Evolutionary conservation across 345 rosid species (phyloP), one percentile per base, ranked within the genome.

Genomic region (thale cress (Arabidopsis thaliana)): DNA sequence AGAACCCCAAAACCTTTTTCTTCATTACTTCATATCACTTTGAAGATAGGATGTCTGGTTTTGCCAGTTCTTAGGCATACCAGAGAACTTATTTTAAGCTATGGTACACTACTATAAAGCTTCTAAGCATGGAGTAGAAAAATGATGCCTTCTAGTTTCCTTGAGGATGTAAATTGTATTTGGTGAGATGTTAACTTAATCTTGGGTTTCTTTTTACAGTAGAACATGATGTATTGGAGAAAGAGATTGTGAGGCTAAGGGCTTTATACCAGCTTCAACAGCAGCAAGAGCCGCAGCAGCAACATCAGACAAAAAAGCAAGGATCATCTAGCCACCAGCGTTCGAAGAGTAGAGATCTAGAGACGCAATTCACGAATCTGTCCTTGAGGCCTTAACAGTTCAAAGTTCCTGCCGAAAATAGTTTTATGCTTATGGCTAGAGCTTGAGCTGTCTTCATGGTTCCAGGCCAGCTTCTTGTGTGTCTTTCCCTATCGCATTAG

Each of bases 201-300:
- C 38, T 28, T 33, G 7, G 4, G 30, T 69, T 40, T 7, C 8
- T 14, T 12, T 82, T 67, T 73, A 53, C 89, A 93, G 98, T 93
- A 85, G 98, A 93, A 81, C 98, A 93, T 25, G 93, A 93, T 51
- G 97, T 90, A 69, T 80, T 93, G 82, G 98, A 90, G 83, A 87
- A 91, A 82, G 97, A 93, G 84, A 85, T 89, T 38, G 89, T 84
- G 72, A 87, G 97, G 85, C 81, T 93, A 42, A 82, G 85, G 64
- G 73, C 83, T 40, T 65, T 89, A 78, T 89, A 85, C 72, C 89
- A 90, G 79, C 89, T 86, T 67, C 97, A 87, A 12, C 89, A 87
- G 51, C 83, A 78, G 3, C 87, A 74, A 1, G 85, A 77, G 65
- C 65, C 34, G 23, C 88, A 74, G 23, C 86, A 70, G 42, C 55